Evolutionary conservation across 2,329 filamentous ascomycete species (phyloP).

Genomic region (Claviceps sp.): DNA sequence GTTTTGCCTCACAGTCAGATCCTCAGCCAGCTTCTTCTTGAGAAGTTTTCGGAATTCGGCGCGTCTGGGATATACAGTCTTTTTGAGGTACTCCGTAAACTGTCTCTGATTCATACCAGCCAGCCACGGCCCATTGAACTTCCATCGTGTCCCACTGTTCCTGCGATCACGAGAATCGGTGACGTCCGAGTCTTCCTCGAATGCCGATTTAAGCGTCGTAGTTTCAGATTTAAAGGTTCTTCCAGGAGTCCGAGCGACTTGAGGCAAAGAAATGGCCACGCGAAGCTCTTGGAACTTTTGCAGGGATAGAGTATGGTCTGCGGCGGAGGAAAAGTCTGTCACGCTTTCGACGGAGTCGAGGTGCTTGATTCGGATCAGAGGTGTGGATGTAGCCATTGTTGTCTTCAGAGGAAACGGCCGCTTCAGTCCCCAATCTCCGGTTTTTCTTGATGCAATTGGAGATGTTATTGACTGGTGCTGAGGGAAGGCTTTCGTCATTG

Average conservation of each 20-base stretch:
- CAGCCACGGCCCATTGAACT: slow-evolving; percentile 53
- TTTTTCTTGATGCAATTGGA: slow-evolving; percentile 53
- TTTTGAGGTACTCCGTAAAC: slow-evolving; percentile 42
- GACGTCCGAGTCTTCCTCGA: slow-evolving; percentile 43
- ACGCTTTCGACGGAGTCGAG: slow-evolving; percentile 79
- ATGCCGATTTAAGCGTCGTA: slow-evolving; percentile 34
- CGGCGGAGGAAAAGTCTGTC: slow-evolving; percentile 75
- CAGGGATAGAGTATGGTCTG: slow-evolving; percentile 68
- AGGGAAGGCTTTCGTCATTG: slow-evolving; percentile 60
- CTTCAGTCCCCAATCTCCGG: slow-evolving; percentile 91
- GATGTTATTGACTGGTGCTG: slow-evolving; percentile 73
- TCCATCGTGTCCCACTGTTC: slow-evolving; percentile 43
- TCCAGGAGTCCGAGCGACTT: slow-evolving; percentile 10
- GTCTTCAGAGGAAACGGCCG: slow-evolving; percentile 65
- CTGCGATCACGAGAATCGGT: slow-evolving; percentile 28
- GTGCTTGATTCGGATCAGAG: slow-evolving; percentile 61
- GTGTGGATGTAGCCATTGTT: slow-evolving; percentile 58
- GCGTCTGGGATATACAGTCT: slow-evolving; percentile 38
- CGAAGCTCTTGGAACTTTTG: slow-evolving; percentile 78
- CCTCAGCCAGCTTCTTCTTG: slow-evolving; percentile 31
- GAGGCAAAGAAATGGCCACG: slow-evolving; percentile 51
- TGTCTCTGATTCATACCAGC: slow-evolving; percentile 47
- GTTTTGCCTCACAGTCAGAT: slow-evolving; percentile 27
- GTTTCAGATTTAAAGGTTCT: too few species aligned
- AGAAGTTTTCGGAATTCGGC: slow-evolving; percentile 42